Base-by-base conservation (phyloP, 2,329 filamentous ascomycete genomes). In the Cordyceps cicadae region DNA sequence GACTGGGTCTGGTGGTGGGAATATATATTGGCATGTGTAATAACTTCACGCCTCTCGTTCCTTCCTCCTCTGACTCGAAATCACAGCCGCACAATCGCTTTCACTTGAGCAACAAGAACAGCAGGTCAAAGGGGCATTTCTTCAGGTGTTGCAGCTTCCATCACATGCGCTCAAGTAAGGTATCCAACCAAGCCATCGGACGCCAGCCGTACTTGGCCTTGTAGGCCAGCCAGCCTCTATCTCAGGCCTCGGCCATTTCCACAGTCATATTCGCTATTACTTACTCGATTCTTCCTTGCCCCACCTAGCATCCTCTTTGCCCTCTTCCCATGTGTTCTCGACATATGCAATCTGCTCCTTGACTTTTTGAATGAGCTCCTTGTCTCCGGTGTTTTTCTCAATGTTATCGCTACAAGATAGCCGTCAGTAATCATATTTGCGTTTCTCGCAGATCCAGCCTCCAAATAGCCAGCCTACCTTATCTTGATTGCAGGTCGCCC, bases 341-440 rank as follows among this genome's bases (percentile, higher is more conserved):
- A 87, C 81, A 70, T 99, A 97, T 0, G 92, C 92, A 48, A 97
- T 80, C 64, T 88, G 82, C 68, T 83, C 81, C 82, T 99, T 99
- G 64, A 97, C 92, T 66, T 87, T 84, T 61, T 86, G 80, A 0
- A 99, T 89, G 1, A 88, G 90, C 21, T 81, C 81, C 67, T 86
- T 84, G 70, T 97, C 88, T 8, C 94, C 94, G 0, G 92, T 97
- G 70, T 99, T 99, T 81, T 99, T 99, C 51, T 92, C 85, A 15
- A 21, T 24, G 11, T 54, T 54, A 32, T 48, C 45, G 24, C 45
- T 48, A 26, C 6, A 15, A 5, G 4, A 37, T 11, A 21, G 11
- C 34, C 32, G 37, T 48, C 34, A 46, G 48, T 15, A 17, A 59
- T 37, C 6, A 26, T n/a, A 24, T n/a, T 72, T 60, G 9, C 19